Conservation (phyloP, 495 filamentous ascomycete species). For the Penicillium cinerascens region DNA sequence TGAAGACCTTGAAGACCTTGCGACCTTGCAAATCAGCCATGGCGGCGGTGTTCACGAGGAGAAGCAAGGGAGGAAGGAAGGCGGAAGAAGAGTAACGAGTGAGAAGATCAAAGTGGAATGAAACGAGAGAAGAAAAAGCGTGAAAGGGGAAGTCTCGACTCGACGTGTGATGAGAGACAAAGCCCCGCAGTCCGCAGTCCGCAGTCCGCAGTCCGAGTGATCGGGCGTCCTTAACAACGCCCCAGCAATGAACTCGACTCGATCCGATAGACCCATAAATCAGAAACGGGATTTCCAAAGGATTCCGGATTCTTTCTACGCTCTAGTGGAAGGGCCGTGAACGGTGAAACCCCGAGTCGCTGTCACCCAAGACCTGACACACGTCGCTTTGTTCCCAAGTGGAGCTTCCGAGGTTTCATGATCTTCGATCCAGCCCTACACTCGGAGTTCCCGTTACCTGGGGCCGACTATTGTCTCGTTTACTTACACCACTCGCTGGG, state of each 20-base stretch:
- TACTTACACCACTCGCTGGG: not conserved
- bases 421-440: conserved; percentile 12
- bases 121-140: conserved; percentile 10
- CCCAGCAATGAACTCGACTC: too few species aligned
- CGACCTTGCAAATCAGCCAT: conserved; percentile 82
- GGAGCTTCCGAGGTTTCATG: too few species aligned
- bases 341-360: not conserved
- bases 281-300: too few species aligned
- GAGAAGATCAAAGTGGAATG: conserved; percentile 1
- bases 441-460: too few species aligned
- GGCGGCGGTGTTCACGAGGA: conserved; percentile 14
- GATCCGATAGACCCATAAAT: too few species aligned
- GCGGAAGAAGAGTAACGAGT: conserved; percentile 1
- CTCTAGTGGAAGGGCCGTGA: too few species aligned
- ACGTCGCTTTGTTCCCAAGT: not conserved
- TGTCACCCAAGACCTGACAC: not conserved
- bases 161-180: conserved; percentile 15
- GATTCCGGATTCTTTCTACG: too few species aligned
- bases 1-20: conserved; percentile 99
- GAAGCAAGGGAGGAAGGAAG: conserved; percentile 3
- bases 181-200: conserved; percentile 30
- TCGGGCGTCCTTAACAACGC: conserved; percentile 11
- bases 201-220: too few species aligned
- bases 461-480: too few species aligned
- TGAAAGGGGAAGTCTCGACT: conserved; percentile 7